A percentile compares a stretch with the other conserved stretches of the same genome.
These are phyloP conservation scores for Aspergillus costaricaensis DNA, from an alignment of 2,329 filamentous ascomycete species.

Conservation along the genomic window DNA sequence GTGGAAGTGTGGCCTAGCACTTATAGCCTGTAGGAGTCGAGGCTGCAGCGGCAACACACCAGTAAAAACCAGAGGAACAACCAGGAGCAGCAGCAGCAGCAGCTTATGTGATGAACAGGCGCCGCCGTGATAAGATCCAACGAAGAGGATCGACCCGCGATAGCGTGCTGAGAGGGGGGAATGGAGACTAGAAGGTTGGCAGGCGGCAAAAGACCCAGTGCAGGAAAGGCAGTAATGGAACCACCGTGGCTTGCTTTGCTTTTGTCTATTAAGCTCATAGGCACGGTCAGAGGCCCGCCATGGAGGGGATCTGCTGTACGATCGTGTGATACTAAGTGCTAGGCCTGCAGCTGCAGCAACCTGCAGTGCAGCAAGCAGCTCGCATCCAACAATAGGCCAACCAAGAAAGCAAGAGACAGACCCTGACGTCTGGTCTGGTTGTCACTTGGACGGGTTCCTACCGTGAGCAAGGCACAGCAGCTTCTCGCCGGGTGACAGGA, in stretches of 20 bases:
- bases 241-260: not conserved
- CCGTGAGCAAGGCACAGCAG: not conserved
- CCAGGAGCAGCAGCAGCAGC: not conserved
- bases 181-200: not conserved
- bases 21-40: not conserved
- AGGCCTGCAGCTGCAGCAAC: slow-evolving; percentile 15
- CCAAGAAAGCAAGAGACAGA: no score
- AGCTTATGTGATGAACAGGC: not conserved
- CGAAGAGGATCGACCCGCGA: not conserved
- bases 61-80: no score
- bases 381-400: not conserved
- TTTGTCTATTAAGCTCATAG: slow-evolving; percentile 15
- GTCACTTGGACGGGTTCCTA: slow-evolving; percentile 11
- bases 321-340: slow-evolving; percentile 13
- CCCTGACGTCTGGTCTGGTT: not conserved
- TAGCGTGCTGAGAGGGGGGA: not conserved
- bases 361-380: not conserved
- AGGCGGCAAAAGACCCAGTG: not conserved
- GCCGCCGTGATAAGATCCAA: not conserved
- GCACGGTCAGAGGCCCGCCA: slow-evolving; percentile 1
- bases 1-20: not conserved
- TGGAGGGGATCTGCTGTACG: not conserved
- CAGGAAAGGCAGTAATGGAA: not conserved
- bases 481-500: not conserved
- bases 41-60: no score